Conservation (phyloP, 140 eudicot species). For the Flaveria floridana region DNA sequence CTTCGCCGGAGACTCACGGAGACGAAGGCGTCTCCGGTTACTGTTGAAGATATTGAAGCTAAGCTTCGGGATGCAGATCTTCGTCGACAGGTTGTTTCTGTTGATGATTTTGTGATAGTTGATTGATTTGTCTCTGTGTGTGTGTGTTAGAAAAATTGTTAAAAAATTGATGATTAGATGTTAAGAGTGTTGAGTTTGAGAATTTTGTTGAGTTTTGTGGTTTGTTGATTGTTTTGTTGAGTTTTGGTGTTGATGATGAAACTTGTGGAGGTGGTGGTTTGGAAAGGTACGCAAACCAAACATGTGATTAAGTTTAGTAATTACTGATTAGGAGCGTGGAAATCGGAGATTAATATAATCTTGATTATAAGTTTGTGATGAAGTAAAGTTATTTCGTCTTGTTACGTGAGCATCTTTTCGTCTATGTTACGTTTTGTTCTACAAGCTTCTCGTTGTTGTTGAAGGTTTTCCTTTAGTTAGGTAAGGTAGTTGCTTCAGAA, state of each 20-base stretch:
- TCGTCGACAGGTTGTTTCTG: slow-evolving; percentile 73
- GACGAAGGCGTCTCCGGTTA: slow-evolving; percentile 53
- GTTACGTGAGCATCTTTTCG: slow-evolving; percentile 19
- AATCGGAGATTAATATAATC: background rate
- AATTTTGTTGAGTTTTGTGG: slow-evolving; percentile 16
- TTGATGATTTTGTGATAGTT: background rate
- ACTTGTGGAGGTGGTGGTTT: too few species aligned
- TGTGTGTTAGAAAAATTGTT: background rate
- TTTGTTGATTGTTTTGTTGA: background rate
- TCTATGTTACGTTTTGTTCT: slow-evolving; percentile 22
- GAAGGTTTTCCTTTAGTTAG: slow-evolving; percentile 37
- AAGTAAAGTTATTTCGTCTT: slow-evolving; percentile 18
- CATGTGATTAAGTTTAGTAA: slow-evolving; percentile 25
- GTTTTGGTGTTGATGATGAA: background rate
- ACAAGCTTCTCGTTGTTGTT: slow-evolving; percentile 28
- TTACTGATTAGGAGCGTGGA: slow-evolving; percentile 26
- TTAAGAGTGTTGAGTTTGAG: background rate
- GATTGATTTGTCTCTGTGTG: background rate
- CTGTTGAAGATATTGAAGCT: slow-evolving; percentile 72
- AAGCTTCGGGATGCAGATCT: slow-evolving; percentile 76
- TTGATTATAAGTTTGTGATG: slow-evolving; percentile 7
- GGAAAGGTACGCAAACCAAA: slow-evolving; percentile 6
- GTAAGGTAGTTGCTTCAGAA: slow-evolving; percentile 42
- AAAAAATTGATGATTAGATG: background rate
- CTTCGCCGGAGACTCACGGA: slow-evolving; percentile 73